Conservation (phyloP, 108 stramenopile genomes). For the Craspedostauros australis region DNA sequence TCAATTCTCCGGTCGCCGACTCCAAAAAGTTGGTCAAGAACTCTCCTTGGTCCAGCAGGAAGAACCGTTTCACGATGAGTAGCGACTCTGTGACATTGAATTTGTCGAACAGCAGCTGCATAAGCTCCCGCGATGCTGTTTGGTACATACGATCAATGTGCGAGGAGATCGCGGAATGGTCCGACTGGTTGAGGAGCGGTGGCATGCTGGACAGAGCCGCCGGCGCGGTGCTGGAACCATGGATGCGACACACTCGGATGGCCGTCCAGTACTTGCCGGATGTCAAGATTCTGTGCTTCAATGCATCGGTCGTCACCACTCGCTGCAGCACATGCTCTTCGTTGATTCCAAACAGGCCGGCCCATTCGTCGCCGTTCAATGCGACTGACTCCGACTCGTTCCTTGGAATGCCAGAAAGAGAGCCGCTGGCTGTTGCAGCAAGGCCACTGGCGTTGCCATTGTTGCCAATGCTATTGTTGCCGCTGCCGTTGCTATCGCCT, state of each 20-base stretch:
- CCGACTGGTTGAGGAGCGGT: slow-evolving; percentile 24
- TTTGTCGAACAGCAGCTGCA: slow-evolving; percentile 58
- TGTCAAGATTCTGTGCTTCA: slow-evolving; percentile 54
- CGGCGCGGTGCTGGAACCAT: not conserved
- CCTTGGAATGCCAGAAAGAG: no score
- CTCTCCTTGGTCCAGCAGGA: slow-evolving; percentile 97
- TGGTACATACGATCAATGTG: slow-evolving; percentile 64
- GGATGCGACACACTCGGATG: slow-evolving; percentile 51
- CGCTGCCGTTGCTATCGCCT: slow-evolving; percentile 6
- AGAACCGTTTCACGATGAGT: slow-evolving; percentile 87
- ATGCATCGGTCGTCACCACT: slow-evolving; percentile 14
- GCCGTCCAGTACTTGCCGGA: slow-evolving; percentile 94
- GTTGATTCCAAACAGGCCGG: slow-evolving; percentile 37
- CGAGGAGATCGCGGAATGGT: slow-evolving; percentile 40
- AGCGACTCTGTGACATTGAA: slow-evolving; percentile 62
- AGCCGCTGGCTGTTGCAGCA: no score
- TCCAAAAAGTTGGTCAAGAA: slow-evolving; percentile 95
- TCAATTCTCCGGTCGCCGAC: slow-evolving; percentile 81
- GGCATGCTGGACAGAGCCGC: slow-evolving; percentile 4
- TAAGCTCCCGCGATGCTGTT: slow-evolving; percentile 59
- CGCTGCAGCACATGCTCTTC: slow-evolving; percentile 46
- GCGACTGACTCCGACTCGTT: not conserved
- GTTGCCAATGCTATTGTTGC: slow-evolving; percentile 2
- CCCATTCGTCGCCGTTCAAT: slow-evolving; percentile 45
- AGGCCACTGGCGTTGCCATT: slow-evolving; percentile 9